Percentiles rank a stretch among this genome's conserved stretches.
Conservation (phyloP, 1,284 basidiomycete species). For the Golubevia pallescens region DNA sequence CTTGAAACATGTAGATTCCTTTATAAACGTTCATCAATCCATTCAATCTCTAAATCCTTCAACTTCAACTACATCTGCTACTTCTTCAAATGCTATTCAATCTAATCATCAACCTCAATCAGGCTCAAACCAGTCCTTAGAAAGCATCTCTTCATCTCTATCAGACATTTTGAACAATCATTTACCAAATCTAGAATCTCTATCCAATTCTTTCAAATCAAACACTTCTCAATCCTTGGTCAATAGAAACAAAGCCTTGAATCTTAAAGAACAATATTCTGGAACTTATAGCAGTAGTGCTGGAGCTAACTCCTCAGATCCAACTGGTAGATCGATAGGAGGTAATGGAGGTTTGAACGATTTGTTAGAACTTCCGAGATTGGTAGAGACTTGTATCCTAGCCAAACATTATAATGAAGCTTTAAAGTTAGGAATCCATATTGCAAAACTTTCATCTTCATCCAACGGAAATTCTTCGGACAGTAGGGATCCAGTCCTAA, state of each 20-base stretch:
- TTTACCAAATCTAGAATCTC: slow-evolving; percentile 18
- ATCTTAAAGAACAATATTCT: slow-evolving; percentile 26
- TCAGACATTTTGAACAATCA: slow-evolving; percentile 14
- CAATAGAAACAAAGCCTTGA: slow-evolving; percentile 16
- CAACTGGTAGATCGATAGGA: neutral
- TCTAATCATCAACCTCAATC: no score
- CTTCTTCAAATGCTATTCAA: no score
- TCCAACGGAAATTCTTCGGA: neutral
- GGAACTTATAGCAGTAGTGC: neutral
- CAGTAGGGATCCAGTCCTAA: slow-evolving; percentile 3
- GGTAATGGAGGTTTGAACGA: slow-evolving; percentile 22
- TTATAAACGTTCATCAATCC: slow-evolving; percentile 26
- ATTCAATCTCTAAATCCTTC: slow-evolving; percentile 23
- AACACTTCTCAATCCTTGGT: slow-evolving; percentile 15
- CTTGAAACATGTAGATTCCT: slow-evolving; percentile 33
- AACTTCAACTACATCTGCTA: no score
- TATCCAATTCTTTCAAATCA: slow-evolving; percentile 15
- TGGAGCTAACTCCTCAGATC: neutral
- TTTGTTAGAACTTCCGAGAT: slow-evolving; percentile 28
- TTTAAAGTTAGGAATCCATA: slow-evolving; percentile 23
- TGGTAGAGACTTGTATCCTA: slow-evolving; percentile 29
- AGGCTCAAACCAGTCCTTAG: slow-evolving; percentile 4
- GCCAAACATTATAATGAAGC: slow-evolving; percentile 28
- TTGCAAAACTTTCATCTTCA: slow-evolving; percentile 15
- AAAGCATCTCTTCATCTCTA: slow-evolving; percentile 14